phyloP scores from a whole-genome alignment of 352 stramenopile species.

The Phytophthora hibernalis region DNA sequence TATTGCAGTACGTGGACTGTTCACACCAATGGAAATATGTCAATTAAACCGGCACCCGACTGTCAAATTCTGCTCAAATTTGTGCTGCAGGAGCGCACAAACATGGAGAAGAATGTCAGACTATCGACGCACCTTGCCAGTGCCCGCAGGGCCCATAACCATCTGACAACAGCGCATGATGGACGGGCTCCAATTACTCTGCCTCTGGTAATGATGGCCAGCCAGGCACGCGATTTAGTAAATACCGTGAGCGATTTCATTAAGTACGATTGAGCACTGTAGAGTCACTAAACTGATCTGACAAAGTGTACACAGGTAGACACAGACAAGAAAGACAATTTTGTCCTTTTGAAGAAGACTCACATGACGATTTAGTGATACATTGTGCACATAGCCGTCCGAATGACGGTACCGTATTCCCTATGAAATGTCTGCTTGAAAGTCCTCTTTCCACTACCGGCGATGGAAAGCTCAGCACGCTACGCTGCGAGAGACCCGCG shows the following conservation, averaged over 20 bases:
- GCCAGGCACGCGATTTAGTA: slow-evolving; percentile 10
- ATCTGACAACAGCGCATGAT: slow-evolving; percentile 91
- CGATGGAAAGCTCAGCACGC: slow-evolving; percentile 22
- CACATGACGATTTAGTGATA: slow-evolving; percentile 36
- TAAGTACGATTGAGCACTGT: slow-evolving; percentile 23
- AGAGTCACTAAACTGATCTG: neutral
- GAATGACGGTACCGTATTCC: too few species aligned
- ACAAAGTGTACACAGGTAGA: neutral
- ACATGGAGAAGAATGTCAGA: neutral
- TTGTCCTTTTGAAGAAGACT: neutral
- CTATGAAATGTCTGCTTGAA: slow-evolving; percentile 11
- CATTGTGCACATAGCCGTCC: slow-evolving; percentile 34
- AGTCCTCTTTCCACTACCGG: slow-evolving; percentile 29
- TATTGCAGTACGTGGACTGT: slow-evolving; percentile 94
- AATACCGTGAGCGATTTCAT: neutral
- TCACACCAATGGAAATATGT: slow-evolving; percentile 11
- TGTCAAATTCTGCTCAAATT: slow-evolving; percentile 19
- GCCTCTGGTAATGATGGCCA: slow-evolving; percentile 30
- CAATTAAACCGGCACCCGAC: slow-evolving; percentile 12
- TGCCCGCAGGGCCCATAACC: slow-evolving; percentile 92
- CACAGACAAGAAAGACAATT: slow-evolving; percentile 2
- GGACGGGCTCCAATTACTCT: slow-evolving; percentile 18
- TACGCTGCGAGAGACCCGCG: slow-evolving; percentile 46
- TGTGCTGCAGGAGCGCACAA: slow-evolving; percentile 10
- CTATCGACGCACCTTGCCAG: slow-evolving; percentile 78